phyloP scores from a whole-genome alignment of 2,329 filamentous ascomycete genomes.

The Phialophora expanda region DNA sequence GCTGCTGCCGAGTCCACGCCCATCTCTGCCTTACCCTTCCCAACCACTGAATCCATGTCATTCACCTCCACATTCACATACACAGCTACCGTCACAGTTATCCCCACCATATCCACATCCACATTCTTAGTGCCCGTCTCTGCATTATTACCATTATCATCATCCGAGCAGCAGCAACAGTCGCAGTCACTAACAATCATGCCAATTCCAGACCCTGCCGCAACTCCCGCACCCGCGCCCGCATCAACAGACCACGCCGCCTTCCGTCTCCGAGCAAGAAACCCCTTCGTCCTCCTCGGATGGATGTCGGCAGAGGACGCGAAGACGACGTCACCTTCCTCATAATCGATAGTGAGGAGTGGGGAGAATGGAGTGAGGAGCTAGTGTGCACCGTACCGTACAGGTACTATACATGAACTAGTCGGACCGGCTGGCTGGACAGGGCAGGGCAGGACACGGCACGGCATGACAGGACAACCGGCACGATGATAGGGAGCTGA shows the following conservation, averaged over 20 bases:
- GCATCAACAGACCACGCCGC: slow-evolving; percentile 16
- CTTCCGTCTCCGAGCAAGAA: slow-evolving; percentile 15
- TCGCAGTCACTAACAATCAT: slow-evolving; percentile 9
- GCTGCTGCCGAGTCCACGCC: background rate
- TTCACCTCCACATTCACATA: slow-evolving; percentile 7
- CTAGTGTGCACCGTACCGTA: background rate
- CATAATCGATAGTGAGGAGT: background rate
- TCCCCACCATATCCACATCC: background rate
- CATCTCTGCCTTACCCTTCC: background rate
- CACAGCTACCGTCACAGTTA: slow-evolving; percentile 9
- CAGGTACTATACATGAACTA: background rate
- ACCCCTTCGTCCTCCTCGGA: slow-evolving; percentile 14
- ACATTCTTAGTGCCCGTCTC: background rate
- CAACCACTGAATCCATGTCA: background rate
- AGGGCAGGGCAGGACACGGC: no score
- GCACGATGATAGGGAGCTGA: background rate
- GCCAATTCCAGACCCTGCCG: slow-evolving; percentile 5
- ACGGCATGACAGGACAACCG: background rate
- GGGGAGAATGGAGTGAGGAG: background rate
- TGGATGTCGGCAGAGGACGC: slow-evolving; percentile 10
- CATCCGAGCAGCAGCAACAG: background rate
- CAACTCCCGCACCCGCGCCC: slow-evolving; percentile 10
- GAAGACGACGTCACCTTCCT: background rate
- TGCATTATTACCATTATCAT: background rate
- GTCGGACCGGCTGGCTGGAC: background rate